phyloP scores from a whole-genome alignment of 2,329 filamentous ascomycete species.

The Thielaviopsis musarum region DNA sequence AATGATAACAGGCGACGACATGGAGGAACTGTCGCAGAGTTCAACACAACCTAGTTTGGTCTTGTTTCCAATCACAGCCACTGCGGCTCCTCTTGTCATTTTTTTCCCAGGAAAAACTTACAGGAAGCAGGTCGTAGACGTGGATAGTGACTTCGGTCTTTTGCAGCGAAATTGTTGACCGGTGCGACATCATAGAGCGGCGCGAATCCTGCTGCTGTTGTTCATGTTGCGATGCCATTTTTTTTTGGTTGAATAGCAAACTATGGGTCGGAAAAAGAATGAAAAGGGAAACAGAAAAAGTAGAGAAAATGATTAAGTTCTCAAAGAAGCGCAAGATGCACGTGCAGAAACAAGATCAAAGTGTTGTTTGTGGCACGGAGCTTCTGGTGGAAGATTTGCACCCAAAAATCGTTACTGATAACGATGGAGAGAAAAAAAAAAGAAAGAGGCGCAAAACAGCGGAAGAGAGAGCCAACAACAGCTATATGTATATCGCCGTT shows the following conservation, averaged over 20 bases:
- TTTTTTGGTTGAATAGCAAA: not conserved
- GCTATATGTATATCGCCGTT: not conserved
- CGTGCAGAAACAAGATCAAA: not conserved
- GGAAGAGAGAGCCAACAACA: not conserved
- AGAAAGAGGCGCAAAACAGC: not conserved
- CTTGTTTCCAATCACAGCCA: too few species aligned
- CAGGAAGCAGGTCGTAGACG: conserved; percentile 61
- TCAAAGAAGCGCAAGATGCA: not conserved
- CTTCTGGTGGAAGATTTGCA: not conserved
- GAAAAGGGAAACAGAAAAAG: not conserved
- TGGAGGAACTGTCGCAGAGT: not conserved
- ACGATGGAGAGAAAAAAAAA: not conserved
- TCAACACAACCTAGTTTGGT: not conserved
- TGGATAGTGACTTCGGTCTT: conserved; percentile 62
- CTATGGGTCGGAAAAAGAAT: not conserved
- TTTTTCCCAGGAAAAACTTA: conserved; percentile 31
- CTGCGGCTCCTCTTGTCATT: too few species aligned
- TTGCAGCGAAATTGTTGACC: conserved; percentile 50
- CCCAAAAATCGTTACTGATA: not conserved
- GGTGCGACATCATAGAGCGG: conserved; percentile 30
- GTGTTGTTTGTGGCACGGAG: not conserved
- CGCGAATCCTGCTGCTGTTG: conserved; percentile 15
- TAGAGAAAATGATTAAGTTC: not conserved
- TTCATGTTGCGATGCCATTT: conserved; percentile 28
- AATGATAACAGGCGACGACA: not conserved